Evolutionary conservation across 495 filamentous ascomycete species (phyloP).

Genomic region (Penicillium cinerascens): DNA sequence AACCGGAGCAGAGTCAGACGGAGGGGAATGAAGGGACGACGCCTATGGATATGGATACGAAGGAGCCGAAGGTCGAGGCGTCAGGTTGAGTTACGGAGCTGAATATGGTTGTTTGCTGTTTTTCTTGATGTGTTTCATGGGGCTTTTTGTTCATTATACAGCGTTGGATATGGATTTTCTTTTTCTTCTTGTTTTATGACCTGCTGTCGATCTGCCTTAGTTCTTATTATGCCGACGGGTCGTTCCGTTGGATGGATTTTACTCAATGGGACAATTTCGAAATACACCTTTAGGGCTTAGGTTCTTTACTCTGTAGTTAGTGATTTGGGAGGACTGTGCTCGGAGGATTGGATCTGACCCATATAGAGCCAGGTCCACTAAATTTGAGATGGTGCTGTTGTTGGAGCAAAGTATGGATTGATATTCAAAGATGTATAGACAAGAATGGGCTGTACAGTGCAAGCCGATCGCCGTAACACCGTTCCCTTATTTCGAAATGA

Average conservation of each 20-base stretch:
- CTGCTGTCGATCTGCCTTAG: not conserved
- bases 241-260: not conserved
- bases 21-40: conserved; percentile 28
- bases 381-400: no score
- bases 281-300: not conserved
- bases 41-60: conserved; percentile 44
- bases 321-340: no score
- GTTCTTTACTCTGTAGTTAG: not conserved
- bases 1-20: conserved; percentile 14
- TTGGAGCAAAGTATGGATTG: not conserved
- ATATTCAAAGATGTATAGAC: conserved; percentile 9
- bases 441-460: conserved; percentile 9
- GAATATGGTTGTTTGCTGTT: not conserved
- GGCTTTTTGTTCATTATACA: conserved; percentile 9
- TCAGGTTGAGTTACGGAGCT: not conserved
- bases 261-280: not conserved
- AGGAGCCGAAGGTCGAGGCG: conserved; percentile 31
- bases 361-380: no score
- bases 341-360: no score
- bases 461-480: conserved; percentile 8
- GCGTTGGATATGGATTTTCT: conserved; percentile 3
- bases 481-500: not conserved
- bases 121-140: not conserved
- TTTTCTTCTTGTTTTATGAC: not conserved
- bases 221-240: not conserved